phyloP scores from a whole-genome alignment of 768 basidiomycete species.

The Rhodotorula diobovata region DNA sequence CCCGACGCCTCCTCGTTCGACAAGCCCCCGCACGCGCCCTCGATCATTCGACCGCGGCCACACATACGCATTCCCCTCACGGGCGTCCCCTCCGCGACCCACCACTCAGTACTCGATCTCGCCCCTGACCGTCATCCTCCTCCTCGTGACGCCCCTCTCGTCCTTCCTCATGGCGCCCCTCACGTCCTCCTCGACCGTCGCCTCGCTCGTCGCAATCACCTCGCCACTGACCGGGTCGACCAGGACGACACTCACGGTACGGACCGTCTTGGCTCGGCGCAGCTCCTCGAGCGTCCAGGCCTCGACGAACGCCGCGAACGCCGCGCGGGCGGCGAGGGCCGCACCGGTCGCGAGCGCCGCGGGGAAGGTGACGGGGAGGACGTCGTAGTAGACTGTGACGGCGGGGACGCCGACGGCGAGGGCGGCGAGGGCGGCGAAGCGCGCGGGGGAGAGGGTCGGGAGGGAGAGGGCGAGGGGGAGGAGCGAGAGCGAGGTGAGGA shows the following conservation, averaged over 20 bases:
- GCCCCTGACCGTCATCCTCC: slow-evolving; percentile 1
- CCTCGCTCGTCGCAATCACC: background rate
- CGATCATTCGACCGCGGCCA: no score
- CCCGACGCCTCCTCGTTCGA: no score
- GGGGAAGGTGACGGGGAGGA: slow-evolving; percentile 9
- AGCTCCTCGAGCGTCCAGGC: slow-evolving; percentile 18
- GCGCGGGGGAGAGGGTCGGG: slow-evolving; percentile 1
- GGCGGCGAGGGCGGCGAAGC: slow-evolving; percentile 1
- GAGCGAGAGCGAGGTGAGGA: slow-evolving; percentile 6
- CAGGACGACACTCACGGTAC: slow-evolving; percentile 4
- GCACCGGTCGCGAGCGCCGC: background rate
- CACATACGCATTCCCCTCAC: no score
- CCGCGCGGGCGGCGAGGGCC: background rate
- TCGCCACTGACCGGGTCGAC: slow-evolving; percentile 1
- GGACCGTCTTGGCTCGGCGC: slow-evolving; percentile 1
- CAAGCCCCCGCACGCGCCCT: no score
- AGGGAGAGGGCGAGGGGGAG: slow-evolving; percentile 11
- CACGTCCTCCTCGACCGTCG: slow-evolving; percentile 5
- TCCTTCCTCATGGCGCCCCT: background rate
- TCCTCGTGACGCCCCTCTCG: background rate
- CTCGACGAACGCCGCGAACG: background rate
- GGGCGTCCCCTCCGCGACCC: no score
- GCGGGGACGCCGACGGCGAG: background rate
- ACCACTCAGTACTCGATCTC: slow-evolving; percentile 12
- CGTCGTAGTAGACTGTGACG: slow-evolving; percentile 10